Base-by-base conservation (phyloP, 176 grass and related monocot genomes). In the Zizania latifolia region DNA sequence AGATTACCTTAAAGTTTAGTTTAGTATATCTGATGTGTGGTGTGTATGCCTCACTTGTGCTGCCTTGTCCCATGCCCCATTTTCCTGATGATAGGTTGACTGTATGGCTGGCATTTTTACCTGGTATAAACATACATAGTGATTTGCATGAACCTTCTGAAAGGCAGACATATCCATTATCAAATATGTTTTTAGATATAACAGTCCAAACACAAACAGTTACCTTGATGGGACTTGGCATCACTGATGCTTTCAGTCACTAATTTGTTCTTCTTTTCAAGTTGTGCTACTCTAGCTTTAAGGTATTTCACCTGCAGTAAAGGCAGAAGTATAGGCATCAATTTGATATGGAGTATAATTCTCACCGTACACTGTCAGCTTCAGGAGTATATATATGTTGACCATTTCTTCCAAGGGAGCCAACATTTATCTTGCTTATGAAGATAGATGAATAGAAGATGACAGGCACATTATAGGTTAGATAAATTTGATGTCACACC, bases 1-100 rank as follows among this genome's bases (percentile, higher is more conserved):
- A 71, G 33, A 57, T 79, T 78, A 94, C 95, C 89, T 92, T 92
- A 81, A 98, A 98, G 83, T 88, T 90, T 81, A 98, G 95, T 68
- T 86, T 98, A 21, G 89, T 98, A 65, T 98, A 98, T 72, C 73
- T 82, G 45, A 98, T 92, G 32, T 83, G 86, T 39, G 95, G 89
- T 37, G 86, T 94, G 56, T 98, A 86, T 51, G 78, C 58, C 79
- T 86, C 82, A 64, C 76, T 80, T 43, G 64, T 84, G 68, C 78
- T 85, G 50, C 76, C 71, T 59, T 81, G 69, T 24, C 44, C 58
- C 4, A n/a, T 62, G 39, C 75, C 75, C 35, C 28, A 15, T 26
- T 62, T 81, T 34, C 37, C 77, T 78, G 81, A 76, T 73, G 74
- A 82, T 34, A 84, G 63, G 40, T 64, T 37, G 40, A 28, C 75